Percentiles rank a stretch among this genome's conserved stretches.
Conservation (phyloP, 2,329 filamentous ascomycete species). For the Domatiomyces catenatus region DNA sequence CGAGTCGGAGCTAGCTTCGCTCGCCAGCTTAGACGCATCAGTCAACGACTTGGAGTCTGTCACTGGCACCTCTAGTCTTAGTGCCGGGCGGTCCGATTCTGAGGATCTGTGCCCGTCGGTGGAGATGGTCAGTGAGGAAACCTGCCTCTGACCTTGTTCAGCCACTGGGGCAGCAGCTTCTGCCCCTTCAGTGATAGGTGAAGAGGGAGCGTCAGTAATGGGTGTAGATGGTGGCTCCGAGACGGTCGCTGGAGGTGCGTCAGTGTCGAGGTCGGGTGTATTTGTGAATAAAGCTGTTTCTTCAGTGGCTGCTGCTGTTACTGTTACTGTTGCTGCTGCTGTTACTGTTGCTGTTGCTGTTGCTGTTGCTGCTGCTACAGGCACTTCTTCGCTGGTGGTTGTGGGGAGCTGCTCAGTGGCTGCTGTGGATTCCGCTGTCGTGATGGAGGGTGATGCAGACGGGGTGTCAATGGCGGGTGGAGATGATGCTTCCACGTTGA, state of each 20-base stretch:
- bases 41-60: not conserved
- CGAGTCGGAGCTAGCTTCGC: constrained; percentile 8
- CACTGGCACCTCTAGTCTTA: not conserved
- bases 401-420: not conserved
- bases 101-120: not conserved
- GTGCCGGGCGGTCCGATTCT: not conserved
- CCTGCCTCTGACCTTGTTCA: not conserved
- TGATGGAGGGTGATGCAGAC: not conserved
- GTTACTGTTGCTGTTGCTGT: not conserved
- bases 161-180: not conserved
- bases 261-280: not conserved
- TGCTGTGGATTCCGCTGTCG: not conserved
- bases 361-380: not conserved
- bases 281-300: not conserved
- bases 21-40: not conserved
- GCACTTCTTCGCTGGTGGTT: not conserved
- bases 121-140: not conserved
- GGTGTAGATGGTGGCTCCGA: not conserved
- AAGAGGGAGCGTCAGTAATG: not conserved
- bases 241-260: not conserved
- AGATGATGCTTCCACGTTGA: constrained; percentile 24
- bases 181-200: not conserved
- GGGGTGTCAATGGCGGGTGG: not conserved
- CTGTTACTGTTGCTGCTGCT: not conserved
- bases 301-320: too few species aligned